These are phyloP conservation scores for Thalassiosira hispida DNA, from an alignment of 352 stramenopile genomes.

Conservation along the genomic window DNA sequence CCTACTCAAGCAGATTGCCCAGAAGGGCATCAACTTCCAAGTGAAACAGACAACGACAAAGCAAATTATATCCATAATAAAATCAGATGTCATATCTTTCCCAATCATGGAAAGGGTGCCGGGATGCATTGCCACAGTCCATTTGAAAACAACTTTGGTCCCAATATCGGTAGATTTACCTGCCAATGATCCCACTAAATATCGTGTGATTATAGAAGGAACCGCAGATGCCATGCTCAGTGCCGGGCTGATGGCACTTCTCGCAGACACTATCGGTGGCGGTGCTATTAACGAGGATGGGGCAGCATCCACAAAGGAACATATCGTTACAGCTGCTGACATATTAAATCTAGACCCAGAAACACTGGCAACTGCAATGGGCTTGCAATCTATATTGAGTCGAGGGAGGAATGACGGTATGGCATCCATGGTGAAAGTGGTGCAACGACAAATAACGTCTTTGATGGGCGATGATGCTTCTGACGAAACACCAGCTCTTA, in stretches of 20 bases:
- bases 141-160: conserved; percentile 55
- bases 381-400: conserved; percentile 56
- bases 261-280: conserved; percentile 34
- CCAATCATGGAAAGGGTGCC: conserved; percentile 57
- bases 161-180: conserved; percentile 5
- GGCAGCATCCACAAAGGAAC: not conserved
- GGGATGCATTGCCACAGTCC: conserved; percentile 74
- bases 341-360: conserved; percentile 61
- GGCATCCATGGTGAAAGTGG: conserved; percentile 68
- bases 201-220: conserved; percentile 54
- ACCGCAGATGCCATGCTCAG: conserved; percentile 73
- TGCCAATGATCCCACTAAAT: conserved; percentile 20
- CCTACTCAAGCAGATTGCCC: conserved; percentile 36
- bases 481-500: not conserved
- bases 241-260: conserved; percentile 67
- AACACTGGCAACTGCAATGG: conserved; percentile 56
- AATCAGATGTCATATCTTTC: not conserved
- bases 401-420: conserved; percentile 81
- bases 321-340: conserved; percentile 41
- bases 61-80: not conserved
- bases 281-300: not conserved
- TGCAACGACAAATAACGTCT: conserved; percentile 66
- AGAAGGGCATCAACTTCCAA: conserved; percentile 25
- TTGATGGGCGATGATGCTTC: conserved; percentile 15
- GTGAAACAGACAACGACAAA: conserved; percentile 7